Conservation (phyloP, 768 basidiomycete genomes). For the Crepidotus variabilis region DNA sequence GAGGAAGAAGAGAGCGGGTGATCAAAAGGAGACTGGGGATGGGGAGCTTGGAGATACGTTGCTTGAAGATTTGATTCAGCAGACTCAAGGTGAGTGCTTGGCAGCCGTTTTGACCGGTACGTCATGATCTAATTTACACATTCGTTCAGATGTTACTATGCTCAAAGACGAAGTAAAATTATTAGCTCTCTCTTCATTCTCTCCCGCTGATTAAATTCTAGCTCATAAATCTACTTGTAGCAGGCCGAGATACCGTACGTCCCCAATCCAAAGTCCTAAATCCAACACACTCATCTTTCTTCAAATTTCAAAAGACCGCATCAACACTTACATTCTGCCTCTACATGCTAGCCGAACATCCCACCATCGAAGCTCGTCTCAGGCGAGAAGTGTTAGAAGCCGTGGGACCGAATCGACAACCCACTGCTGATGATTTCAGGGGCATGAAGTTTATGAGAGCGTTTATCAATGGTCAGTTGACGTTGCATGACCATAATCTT, state of each 20-base stretch:
- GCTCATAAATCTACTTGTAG: slow-evolving; percentile 25
- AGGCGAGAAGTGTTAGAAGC: slow-evolving; percentile 48
- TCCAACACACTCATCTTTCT: not conserved
- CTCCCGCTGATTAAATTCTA: too few species aligned
- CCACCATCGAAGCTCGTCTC: slow-evolving; percentile 40
- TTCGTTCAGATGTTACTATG: slow-evolving; percentile 22
- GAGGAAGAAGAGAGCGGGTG: slow-evolving; percentile 25
- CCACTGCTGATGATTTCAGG: slow-evolving; percentile 50
- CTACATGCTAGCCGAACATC: slow-evolving; percentile 49
- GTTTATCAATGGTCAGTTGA: slow-evolving; percentile 53
- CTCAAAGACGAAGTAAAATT: slow-evolving; percentile 41
- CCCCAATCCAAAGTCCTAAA: not conserved
- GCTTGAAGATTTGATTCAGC: slow-evolving; percentile 51
- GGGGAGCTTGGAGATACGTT: slow-evolving; percentile 37
- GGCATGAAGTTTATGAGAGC: slow-evolving; percentile 65
- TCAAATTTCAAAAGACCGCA: slow-evolving; percentile 30
- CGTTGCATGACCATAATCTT: not conserved
- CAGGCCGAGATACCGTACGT: slow-evolving; percentile 36
- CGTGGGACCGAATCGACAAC: slow-evolving; percentile 45
- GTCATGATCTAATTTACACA: not conserved
- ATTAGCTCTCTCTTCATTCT: slow-evolving; percentile 30
- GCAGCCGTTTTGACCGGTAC: too few species aligned
- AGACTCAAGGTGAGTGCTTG: slow-evolving; percentile 37
- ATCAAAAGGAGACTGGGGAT: slow-evolving; percentile 23
- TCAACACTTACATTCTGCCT: slow-evolving; percentile 38